Evolutionary conservation across 2,329 filamentous ascomycete genomes (phyloP).

Genomic region (Talaromyces sp.): DNA sequence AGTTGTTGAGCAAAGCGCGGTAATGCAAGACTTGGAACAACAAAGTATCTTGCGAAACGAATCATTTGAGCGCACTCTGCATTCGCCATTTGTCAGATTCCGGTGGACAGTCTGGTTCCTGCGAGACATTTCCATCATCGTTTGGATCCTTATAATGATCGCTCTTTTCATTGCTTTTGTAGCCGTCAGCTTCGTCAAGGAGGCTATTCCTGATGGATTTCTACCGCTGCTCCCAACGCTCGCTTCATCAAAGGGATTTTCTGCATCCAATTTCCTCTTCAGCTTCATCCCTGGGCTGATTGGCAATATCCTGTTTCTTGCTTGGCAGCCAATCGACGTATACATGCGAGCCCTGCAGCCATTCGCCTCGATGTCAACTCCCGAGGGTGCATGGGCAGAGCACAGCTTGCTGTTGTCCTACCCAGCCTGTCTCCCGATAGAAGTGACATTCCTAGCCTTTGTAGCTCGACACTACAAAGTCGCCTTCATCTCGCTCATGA

Average conservation of each 20-base stretch:
- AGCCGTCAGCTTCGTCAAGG: constrained; percentile 71
- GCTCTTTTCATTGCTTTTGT: constrained; percentile 66
- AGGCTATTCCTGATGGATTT: constrained; percentile 66
- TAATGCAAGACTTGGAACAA: constrained; percentile 31
- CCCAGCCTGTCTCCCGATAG: constrained; percentile 49
- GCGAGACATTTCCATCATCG: constrained; percentile 59
- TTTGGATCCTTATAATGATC: constrained; percentile 59
- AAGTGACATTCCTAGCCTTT: constrained; percentile 49
- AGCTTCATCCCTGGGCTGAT: constrained; percentile 59
- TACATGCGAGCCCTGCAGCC: constrained; percentile 57
- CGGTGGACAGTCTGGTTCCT: constrained; percentile 76
- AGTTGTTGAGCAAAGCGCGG: background rate
- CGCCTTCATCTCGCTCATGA: constrained; percentile 52
- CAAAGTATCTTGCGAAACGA: constrained; percentile 35
- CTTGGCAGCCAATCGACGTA: constrained; percentile 57
- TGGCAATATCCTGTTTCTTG: constrained; percentile 55
- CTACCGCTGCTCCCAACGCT: constrained; percentile 60
- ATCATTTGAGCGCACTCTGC: constrained; percentile 48
- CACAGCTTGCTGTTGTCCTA: constrained; percentile 56
- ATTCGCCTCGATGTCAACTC: constrained; percentile 51
- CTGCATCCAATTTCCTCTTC: constrained; percentile 82
- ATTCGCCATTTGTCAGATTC: constrained; percentile 52
- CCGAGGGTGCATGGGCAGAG: constrained; percentile 51
- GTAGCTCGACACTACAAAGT: constrained; percentile 55
- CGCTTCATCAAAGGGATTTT: constrained; percentile 65